Evolutionary conservation across 768 basidiomycete genomes (phyloP).

Genomic region (Tricholoma saponaceum): DNA sequence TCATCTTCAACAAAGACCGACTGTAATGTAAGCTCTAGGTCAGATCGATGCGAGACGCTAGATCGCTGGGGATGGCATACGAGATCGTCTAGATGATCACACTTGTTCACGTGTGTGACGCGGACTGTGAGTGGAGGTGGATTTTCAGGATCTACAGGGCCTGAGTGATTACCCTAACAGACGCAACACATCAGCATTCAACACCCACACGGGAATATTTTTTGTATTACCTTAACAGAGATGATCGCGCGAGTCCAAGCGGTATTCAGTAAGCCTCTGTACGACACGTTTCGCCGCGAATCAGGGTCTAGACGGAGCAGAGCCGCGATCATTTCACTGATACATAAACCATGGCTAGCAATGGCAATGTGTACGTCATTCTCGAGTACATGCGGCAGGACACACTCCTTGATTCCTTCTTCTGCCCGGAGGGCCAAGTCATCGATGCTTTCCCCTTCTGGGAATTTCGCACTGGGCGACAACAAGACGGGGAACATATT

Average conservation of each 20-base stretch:
- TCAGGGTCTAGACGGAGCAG: slow-evolving; percentile 48
- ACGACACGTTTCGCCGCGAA: slow-evolving; percentile 31
- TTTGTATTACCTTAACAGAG: slow-evolving; percentile 35
- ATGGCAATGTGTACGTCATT: slow-evolving; percentile 55
- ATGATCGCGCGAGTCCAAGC: slow-evolving; percentile 66
- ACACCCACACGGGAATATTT: neutral
- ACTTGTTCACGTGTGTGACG: slow-evolving; percentile 33
- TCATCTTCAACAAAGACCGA: neutral
- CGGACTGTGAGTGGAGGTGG: slow-evolving; percentile 28
- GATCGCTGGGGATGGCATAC: slow-evolving; percentile 12
- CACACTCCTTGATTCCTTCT: slow-evolving; percentile 43
- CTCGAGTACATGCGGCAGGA: slow-evolving; percentile 54
- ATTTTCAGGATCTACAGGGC: slow-evolving; percentile 20
- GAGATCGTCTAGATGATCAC: slow-evolving; percentile 28
- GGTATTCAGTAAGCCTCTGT: slow-evolving; percentile 58
- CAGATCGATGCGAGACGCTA: neutral
- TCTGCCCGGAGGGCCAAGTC: slow-evolving; percentile 58
- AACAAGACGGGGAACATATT: slow-evolving; percentile 52
- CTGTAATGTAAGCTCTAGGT: neutral
- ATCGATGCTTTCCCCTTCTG: slow-evolving; percentile 62
- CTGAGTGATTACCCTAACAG: slow-evolving; percentile 20
- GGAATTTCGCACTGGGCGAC: slow-evolving; percentile 49
- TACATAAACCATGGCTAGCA: slow-evolving; percentile 74
- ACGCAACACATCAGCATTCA: neutral
- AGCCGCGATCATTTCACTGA: slow-evolving; percentile 55